Percentiles rank a stretch among this genome's conserved stretches.
Conservation (phyloP, 345 rosid genomes). For the Sisymbrium altissimum region DNA sequence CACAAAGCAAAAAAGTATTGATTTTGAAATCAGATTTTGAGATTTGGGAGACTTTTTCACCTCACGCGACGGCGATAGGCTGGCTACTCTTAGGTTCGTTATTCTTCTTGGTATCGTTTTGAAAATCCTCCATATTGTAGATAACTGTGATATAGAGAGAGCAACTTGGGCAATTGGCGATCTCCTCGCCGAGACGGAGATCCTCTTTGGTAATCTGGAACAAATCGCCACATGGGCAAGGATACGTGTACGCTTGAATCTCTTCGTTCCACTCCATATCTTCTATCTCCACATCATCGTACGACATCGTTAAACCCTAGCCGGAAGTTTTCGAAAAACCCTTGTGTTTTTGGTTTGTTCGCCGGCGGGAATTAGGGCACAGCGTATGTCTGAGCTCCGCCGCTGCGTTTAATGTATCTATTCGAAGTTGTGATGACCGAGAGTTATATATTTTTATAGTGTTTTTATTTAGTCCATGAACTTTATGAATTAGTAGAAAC, state of each 20-base stretch:
- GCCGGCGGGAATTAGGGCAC: constrained; percentile 28
- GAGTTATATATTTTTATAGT: background rate
- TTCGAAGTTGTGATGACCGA: background rate
- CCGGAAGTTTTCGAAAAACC: background rate
- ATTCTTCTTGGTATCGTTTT: constrained; percentile 38
- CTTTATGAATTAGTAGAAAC: background rate
- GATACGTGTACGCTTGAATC: constrained; percentile 72
- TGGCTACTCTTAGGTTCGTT: constrained; percentile 42
- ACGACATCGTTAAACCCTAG: constrained; percentile 53
- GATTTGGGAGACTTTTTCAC: background rate
- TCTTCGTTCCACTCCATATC: constrained; percentile 96
- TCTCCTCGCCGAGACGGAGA: constrained; percentile 76
- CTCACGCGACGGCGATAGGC: constrained; percentile 61
- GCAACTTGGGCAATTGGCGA: constrained; percentile 91
- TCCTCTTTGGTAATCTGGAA: constrained; percentile 92
- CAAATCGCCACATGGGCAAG: constrained; percentile 92
- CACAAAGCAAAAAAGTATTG: background rate
- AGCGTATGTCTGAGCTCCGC: background rate
- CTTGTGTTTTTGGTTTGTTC: background rate
- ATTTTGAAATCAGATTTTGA: background rate
- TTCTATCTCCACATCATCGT: constrained; percentile 97
- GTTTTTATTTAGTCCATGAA: background rate
- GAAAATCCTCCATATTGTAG: constrained; percentile 81
- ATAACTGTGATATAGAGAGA: constrained; percentile 85
- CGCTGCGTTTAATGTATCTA: background rate